phyloP scores from a whole-genome alignment of 2,329 filamentous ascomycete species.

The Chrysoporthe cubensis region DNA sequence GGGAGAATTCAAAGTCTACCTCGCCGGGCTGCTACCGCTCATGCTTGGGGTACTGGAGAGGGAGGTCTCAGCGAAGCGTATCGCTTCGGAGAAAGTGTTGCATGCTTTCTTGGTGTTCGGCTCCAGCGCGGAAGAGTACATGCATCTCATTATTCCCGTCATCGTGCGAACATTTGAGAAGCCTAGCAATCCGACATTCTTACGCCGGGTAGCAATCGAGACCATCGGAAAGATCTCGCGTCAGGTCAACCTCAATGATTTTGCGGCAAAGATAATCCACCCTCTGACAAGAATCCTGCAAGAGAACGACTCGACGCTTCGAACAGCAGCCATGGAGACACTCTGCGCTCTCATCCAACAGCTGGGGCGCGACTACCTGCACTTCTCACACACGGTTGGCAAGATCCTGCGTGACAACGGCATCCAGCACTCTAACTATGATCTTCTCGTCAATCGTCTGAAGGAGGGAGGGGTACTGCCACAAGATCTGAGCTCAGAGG shows the following conservation, averaged over 20 bases:
- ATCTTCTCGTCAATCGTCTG: constrained; percentile 87
- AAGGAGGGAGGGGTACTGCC: constrained; percentile 95
- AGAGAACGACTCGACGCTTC: constrained; percentile 71
- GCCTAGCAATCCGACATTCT: constrained; percentile 74
- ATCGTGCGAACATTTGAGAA: constrained; percentile 95
- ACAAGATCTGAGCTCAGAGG: constrained; percentile 87
- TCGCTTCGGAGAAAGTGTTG: constrained; percentile 85
- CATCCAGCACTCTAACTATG: constrained; percentile 88
- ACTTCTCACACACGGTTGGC: constrained; percentile 92
- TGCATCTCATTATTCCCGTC: constrained; percentile 97
- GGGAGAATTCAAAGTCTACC: constrained; percentile 96
- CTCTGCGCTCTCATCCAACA: constrained; percentile 95
- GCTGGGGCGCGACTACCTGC: constrained; percentile 90
- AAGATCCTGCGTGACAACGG: constrained; percentile 80
- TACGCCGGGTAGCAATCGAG: constrained; percentile 89
- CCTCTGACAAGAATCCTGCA: constrained; percentile 83
- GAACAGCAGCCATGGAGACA: constrained; percentile 86
- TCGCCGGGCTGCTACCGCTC: constrained; percentile 84
- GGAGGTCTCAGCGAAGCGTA: constrained; percentile 74
- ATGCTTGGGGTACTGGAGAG: constrained; percentile 95
- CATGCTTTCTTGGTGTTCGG: constrained; percentile 97
- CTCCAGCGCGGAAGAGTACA: constrained; percentile 94
- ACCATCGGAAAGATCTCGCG: constrained; percentile 92
- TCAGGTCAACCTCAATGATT: constrained; percentile 96
- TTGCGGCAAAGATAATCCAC: constrained; percentile 94